Evolutionary conservation across 139 green algal genomes (phyloP), one percentile per base, ranked within the genome.

Genomic region (Chlorella sp.): DNA sequence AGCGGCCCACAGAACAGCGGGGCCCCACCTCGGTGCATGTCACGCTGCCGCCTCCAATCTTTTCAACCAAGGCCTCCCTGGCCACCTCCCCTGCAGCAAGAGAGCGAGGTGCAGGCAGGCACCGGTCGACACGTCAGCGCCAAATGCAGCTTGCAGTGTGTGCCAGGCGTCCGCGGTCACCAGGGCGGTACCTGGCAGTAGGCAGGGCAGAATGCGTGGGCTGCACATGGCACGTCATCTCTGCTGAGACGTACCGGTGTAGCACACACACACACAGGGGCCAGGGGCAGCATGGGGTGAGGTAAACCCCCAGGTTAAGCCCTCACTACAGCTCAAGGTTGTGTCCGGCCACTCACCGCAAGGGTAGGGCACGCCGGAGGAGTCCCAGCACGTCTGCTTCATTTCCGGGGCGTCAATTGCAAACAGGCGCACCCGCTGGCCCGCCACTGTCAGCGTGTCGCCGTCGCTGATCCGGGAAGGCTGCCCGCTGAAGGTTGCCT

Each of bases 341-440:
- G 26, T 18, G 68, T 30, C 21, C 2, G 64, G 11, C 7, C 71
- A 37, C 79, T 9, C 82, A 90, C 94, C 92, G 68, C 92, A 95
- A 14, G 81, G 32, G 28, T 93, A 95, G 7, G 83, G 26, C 40
- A 53, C 60, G 64, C 91, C 91, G 11, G 48, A 30, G 1, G 57
- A 69, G 48, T 94, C 80, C 32, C 30, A 85, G 92, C 96, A 98
- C 16, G 60, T 78, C 91, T 98, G 96, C 21, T 88, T 81, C 39
- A 89, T 96, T 88, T 98, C 96, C 0, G 96, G 96, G 0, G 96
- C 96, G 84, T 98, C 96, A 21, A 98, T 85, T 0, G 93, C 96
- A 77, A 94, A 96, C 48, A 98, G 69, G 7, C 96, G 89, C 18
- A 96, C 85, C 9, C 90, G 86, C 7, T 80, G 86, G 60, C 78